Evolutionary conservation across 495 filamentous ascomycete genomes (phyloP), one percentile per base, ranked within the genome.

Genomic region (Cryomyces minteri): DNA sequence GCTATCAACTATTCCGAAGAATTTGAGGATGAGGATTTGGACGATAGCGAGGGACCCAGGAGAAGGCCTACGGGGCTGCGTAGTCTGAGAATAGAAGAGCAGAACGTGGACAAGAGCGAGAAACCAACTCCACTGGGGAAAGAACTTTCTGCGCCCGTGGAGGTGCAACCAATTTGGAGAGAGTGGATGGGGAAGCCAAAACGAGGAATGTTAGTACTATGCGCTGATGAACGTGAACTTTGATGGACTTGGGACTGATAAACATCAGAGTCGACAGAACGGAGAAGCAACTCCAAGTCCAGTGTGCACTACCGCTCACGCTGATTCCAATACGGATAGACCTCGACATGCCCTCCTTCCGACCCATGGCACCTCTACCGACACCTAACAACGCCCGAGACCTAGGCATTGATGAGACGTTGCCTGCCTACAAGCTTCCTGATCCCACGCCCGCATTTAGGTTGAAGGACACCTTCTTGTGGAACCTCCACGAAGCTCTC

Each of bases 1-100:
- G 84, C 86, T 39, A 88, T 95, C 56, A 96, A 94, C 61, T 99
- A 99, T 55, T 88, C 90, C 31, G 90, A 99, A 60, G 86, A 95
- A 55, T 88, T 84, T 12, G 93, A 73, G 53, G 90, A 95, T 45
- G 80, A 90, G 43, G 87, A 94, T 53, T 88, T 94, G 49, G 87
- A 94, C 34, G 88, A 94, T 39, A 83, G 76, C 39, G 83, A 87
- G 55, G 74, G 68, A 32, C 77, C 79, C 38, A 75, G 84, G 45
- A 75, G 83, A 38, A 76, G 83, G 40, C 84, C 80, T 43, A 94
- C 85, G 5, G 90, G 87, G 32, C 62, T 87, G 61, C 78, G 87
- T 48, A 95, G 79, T 55, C 67, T 88, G 50, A 68, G 83, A 50
- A 71, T 82, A 48, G 86, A 94, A 51, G 84, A 88, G 40, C 74